Percentiles rank a stretch among this genome's conserved stretches.
phyloP scores from a whole-genome alignment of 805 yeast genomes.

The Teunomyces panamensis region DNA sequence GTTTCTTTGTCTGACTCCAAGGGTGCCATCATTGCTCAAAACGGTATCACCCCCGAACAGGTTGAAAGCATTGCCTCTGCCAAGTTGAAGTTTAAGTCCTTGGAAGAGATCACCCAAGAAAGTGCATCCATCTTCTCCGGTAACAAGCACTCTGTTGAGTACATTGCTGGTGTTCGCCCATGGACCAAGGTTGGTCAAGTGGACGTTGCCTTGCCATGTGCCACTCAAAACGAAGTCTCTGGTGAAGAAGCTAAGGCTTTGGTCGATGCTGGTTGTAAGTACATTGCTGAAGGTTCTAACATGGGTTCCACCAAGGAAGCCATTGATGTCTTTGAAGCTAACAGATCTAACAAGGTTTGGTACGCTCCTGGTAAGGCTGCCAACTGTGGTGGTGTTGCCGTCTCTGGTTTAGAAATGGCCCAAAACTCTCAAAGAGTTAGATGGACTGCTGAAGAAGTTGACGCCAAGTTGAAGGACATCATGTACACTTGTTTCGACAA shows the following conservation, averaged over 20 bases:
- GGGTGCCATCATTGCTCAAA: constrained; percentile 77
- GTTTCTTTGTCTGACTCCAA: constrained; percentile 93
- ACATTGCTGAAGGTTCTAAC: constrained; percentile 98
- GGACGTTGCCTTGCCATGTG: constrained; percentile 96
- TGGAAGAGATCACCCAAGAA: constrained; percentile 60
- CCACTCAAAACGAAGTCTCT: constrained; percentile 96
- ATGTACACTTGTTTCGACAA: constrained; percentile 91
- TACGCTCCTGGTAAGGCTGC: constrained; percentile 99
- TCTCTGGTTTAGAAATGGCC: constrained; percentile 98
- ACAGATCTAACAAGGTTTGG: constrained; percentile 74
- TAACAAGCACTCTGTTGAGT: constrained; percentile 53
- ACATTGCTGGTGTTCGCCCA: constrained; percentile 92
- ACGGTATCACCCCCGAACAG: constrained; percentile 84
- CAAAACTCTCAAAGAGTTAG: constrained; percentile 93
- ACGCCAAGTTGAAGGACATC: constrained; percentile 82
- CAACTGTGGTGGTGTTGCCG: constrained; percentile 99
- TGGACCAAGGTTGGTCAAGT: constrained; percentile 90
- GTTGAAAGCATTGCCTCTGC: constrained; percentile 72
- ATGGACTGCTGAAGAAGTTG: constrained; percentile 94
- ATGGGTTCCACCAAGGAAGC: constrained; percentile 99
- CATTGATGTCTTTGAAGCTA: constrained; percentile 87
- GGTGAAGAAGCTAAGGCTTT: constrained; percentile 96
- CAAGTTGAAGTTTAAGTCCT: constrained; percentile 71
- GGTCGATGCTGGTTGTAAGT: constrained; percentile 87
- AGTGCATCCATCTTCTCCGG: constrained; percentile 58